Evolutionary conservation across 2,329 filamentous ascomycete genomes (phyloP), one percentile per base, ranked within the genome.

Genomic region (Pestalotiopsis sp.): DNA sequence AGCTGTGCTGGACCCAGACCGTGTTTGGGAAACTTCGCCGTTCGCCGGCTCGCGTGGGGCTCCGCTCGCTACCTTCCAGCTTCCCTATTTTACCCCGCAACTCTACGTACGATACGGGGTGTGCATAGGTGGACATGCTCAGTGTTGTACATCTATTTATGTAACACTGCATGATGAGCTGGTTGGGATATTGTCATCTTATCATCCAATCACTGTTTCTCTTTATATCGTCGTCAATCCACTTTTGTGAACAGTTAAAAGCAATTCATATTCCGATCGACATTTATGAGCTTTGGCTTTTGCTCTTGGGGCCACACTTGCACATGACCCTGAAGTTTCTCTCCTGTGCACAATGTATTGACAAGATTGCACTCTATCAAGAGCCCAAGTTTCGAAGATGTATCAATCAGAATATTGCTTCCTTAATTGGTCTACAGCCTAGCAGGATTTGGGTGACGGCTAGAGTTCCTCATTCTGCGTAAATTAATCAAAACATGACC

Each of bases 41-140:
- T 60, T 52, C 64, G 64, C 57, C 64, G 64, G 64, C 23, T 66
- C 57, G 63, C 63, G 64, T 66, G 64, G 64, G 64, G 56, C 45
- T 52, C 45, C n/a, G 45, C 45, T 52, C 14, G 17, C 45, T 23
- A n/a, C 5, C 17, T 52, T n/a, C 45, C 9, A n/a, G 14, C 45
- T n/a, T 52, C 52, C 64, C 60, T 39, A 27, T 14, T 20, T 20
- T 66, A 66, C 64, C 64, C 64, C 64, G 64, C 64, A 66, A 60
- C 58, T 23, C 31, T 17, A 52, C 45, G 20, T 9, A 20, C 39
- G 61, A 64, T 64, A 64, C 38, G 59, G 31, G 25, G 7, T n/a
- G 23, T 62, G 59, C 57, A 59, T 36, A 12, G n/a, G 25, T 59
- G 31, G 31, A 52, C 45, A n/a, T 45, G 45, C 9, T 7, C 31